Conservation (phyloP, 192 early-diverging fungal species). For the Linnemannia elongata region DNA sequence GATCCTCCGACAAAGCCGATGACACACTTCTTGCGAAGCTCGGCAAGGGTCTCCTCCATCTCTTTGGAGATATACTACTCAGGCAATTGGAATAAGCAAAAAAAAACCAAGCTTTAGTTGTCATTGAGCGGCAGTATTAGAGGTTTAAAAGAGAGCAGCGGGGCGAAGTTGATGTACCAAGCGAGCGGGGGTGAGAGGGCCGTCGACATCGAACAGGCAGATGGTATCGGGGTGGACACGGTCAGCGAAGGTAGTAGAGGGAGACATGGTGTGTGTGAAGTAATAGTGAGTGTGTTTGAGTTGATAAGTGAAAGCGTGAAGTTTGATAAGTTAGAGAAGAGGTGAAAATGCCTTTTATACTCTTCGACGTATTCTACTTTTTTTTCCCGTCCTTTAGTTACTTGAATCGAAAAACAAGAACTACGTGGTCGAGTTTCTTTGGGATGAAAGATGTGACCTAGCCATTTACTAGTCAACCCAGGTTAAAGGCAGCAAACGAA, state of each 20-base stretch:
- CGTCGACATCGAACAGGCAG: slow-evolving; percentile 97
- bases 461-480: too few relatives aligned
- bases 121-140: background rate
- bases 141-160: background rate
- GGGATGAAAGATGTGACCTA: too few relatives aligned
- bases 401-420: too few relatives aligned
- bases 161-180: slow-evolving; percentile 66
- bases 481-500: too few relatives aligned
- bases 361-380: background rate
- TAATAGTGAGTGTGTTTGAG: background rate
- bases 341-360: background rate
- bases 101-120: background rate
- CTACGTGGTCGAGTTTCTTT: too few relatives aligned
- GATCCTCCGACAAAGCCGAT: slow-evolving; percentile 98
- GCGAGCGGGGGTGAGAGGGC: slow-evolving; percentile 95
- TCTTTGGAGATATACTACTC: slow-evolving; percentile 79
- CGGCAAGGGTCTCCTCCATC: slow-evolving; percentile 81
- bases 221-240: slow-evolving; percentile 85
- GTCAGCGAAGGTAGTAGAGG: slow-evolving; percentile 58
- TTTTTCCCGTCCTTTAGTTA: background rate
- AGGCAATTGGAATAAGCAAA: background rate
- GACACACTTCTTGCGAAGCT: slow-evolving; percentile 90
- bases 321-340: background rate
- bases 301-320: background rate
- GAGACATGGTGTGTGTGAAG: background rate